Evolutionary conservation across 495 filamentous ascomycete species (phyloP).

Genomic region (Amorphotheca resinae): DNA sequence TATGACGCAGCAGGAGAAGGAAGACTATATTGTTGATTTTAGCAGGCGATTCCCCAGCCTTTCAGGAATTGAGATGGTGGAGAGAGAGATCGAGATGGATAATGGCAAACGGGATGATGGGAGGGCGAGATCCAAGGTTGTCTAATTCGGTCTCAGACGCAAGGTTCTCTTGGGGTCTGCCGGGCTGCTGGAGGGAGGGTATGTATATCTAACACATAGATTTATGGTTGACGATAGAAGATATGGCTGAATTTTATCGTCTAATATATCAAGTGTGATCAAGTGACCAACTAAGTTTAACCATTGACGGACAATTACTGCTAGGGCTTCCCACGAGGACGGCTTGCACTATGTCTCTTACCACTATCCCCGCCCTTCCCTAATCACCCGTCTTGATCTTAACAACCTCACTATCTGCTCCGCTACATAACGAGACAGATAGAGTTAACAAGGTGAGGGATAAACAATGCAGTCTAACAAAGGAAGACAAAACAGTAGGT

Average conservation of each 20-base stretch:
- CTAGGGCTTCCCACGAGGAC: too few relatives aligned
- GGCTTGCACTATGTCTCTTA: too few relatives aligned
- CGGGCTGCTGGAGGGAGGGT: neutral
- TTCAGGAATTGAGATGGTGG: slow-evolving; percentile 72
- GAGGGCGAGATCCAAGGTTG: neutral
- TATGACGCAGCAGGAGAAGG: slow-evolving; percentile 24
- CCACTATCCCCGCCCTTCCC: too few relatives aligned
- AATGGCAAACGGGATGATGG: neutral
- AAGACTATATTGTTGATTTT: slow-evolving; percentile 51
- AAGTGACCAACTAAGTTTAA: neutral
- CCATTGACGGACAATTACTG: neutral
- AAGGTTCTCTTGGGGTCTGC: neutral
- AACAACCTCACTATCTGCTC: too few relatives aligned
- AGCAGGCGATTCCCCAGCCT: slow-evolving; percentile 73
- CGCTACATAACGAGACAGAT: too few relatives aligned
- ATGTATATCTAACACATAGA: slow-evolving; percentile 2
- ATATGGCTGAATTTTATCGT: neutral
- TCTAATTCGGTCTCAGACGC: neutral
- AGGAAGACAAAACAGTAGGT: too few relatives aligned
- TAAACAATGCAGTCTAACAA: too few relatives aligned
- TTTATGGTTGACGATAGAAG: neutral
- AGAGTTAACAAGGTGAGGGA: too few relatives aligned
- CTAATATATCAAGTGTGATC: neutral
- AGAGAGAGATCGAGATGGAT: slow-evolving; percentile 26
- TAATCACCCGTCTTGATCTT: too few relatives aligned